A percentile compares a stretch with the other conserved stretches of the same genome.
Conservation (phyloP, 2,329 filamentous ascomycete species). For the Thielaviopsis punctulata region DNA sequence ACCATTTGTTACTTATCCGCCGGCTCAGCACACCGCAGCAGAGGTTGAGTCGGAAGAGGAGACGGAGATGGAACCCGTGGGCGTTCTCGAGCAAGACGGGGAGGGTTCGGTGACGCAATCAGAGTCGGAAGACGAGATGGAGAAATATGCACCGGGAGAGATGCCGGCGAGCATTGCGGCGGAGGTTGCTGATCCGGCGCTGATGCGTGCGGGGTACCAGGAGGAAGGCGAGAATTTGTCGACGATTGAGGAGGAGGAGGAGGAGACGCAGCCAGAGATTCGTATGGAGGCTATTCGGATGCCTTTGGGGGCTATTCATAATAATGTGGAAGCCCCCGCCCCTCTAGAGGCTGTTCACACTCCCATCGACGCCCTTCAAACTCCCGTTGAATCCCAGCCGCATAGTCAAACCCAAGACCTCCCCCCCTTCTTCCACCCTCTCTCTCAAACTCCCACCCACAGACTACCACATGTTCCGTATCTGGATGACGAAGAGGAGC, state of each 20-base stretch:
- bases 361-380: no score
- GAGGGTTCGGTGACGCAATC: neutral
- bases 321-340: no score
- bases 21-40: neutral
- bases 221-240: neutral
- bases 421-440: no score
- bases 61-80: constrained; percentile 13
- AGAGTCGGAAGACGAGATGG: neutral
- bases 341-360: no score
- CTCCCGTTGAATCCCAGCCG: neutral
- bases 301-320: no score
- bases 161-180: neutral
- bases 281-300: neutral
- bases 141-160: neutral
- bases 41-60: neutral
- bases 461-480: neutral
- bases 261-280: neutral
- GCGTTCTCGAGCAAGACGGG: neutral
- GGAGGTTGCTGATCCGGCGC: neutral
- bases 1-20: neutral
- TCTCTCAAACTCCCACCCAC: no score
- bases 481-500: neutral
- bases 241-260: neutral
- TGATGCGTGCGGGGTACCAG: neutral
- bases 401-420: neutral